A percentile compares a stretch with the other conserved stretches of the same genome.
Evolutionary conservation across 345 rosid genomes (phyloP).

Genomic region (Pugionium dolabratum): DNA sequence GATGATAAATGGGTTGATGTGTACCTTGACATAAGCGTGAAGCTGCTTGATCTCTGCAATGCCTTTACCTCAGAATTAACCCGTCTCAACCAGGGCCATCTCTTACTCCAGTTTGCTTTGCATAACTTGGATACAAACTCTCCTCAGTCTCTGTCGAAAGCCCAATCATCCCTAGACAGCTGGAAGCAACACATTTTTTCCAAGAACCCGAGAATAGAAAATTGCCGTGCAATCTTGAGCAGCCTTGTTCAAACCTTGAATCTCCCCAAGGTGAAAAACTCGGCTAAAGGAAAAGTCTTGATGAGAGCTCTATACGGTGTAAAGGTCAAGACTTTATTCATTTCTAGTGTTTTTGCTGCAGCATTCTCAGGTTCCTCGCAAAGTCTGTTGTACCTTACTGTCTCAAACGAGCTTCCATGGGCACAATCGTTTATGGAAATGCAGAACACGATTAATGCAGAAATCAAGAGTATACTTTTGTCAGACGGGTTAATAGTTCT

Average conservation of each 20-base stretch:
- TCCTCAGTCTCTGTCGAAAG: slow-evolving; percentile 35
- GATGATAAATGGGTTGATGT: slow-evolving; percentile 45
- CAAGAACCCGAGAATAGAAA: slow-evolving; percentile 38
- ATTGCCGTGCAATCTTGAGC: slow-evolving; percentile 32
- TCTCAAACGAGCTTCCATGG: slow-evolving; percentile 43
- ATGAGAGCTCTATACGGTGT: slow-evolving; percentile 43
- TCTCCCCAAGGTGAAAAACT: slow-evolving; percentile 46
- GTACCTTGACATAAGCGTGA: slow-evolving; percentile 40
- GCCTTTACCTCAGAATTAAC: slow-evolving; percentile 40
- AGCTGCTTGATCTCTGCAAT: slow-evolving; percentile 45
- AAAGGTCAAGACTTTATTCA: slow-evolving; percentile 42
- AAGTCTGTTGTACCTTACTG: slow-evolving; percentile 30
- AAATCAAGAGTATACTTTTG: slow-evolving; percentile 35
- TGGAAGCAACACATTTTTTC: slow-evolving; percentile 39
- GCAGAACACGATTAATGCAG: slow-evolving; percentile 40
- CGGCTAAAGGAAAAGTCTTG: slow-evolving; percentile 42
- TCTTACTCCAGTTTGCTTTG: slow-evolving; percentile 41
- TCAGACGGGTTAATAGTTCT: slow-evolving; percentile 37
- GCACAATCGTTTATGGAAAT: slow-evolving; percentile 36
- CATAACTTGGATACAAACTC: slow-evolving; percentile 32
- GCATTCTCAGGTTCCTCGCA: slow-evolving; percentile 41
- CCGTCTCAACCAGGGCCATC: slow-evolving; percentile 45
- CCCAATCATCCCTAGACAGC: slow-evolving; percentile 34
- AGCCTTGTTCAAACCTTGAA: slow-evolving; percentile 39
- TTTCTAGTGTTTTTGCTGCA: slow-evolving; percentile 42